Evolutionary conservation across 2,329 filamentous ascomycete genomes (phyloP), one percentile per base, ranked within the genome.

Genomic region (Esteya vermicola): DNA sequence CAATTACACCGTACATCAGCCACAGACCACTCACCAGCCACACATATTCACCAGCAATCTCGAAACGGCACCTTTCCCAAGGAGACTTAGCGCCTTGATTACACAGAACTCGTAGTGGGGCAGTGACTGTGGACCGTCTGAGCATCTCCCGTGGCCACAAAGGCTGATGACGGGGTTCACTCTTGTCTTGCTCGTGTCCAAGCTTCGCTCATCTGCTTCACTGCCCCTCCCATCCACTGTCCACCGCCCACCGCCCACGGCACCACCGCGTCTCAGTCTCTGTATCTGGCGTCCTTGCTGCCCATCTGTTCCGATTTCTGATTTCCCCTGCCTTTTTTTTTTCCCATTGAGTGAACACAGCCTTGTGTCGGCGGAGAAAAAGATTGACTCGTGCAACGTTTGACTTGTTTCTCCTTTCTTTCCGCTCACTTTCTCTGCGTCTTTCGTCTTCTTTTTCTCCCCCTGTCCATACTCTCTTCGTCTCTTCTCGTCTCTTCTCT

Each of bases 81-180:
- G 16, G 18, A 33, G 18, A 5, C 9, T 12, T 22, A 13, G 32
- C 21, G 4, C 21, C 21, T 18, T n/a, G 33, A 9, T 21, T n/a
- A 19, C 16, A 23, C 33, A 14, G 33, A 14, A 21, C 18, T 18
- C 18, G n/a, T 14, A 36, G 33, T 36, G 33, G 33, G 33, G 33
- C n/a, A 4, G n/a, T n/a, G 14, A 8, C 9, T 9, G 36, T 38
- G 36, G 36, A n/a, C n/a, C n/a, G n/a, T n/a, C n/a, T n/a, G n/a
- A 23, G 36, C 36, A 22, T 38, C 27, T 16, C 36, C 35, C 25
- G 35, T 37, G 35, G 30, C 26, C 23, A 36, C 34, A 36, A 23
- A 35, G 33, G 26, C 26, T 28, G 26, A n/a, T 32, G 30, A 16
- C 16, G 30, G 18, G 23, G 18, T 25, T 16, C 16, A 25, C 19